A percentile compares a stretch with the other conserved stretches of the same genome.
These are phyloP conservation scores for Erodium chrysanthum DNA, from an alignment of 441 rosid genomes.

Conservation along the genomic window DNA sequence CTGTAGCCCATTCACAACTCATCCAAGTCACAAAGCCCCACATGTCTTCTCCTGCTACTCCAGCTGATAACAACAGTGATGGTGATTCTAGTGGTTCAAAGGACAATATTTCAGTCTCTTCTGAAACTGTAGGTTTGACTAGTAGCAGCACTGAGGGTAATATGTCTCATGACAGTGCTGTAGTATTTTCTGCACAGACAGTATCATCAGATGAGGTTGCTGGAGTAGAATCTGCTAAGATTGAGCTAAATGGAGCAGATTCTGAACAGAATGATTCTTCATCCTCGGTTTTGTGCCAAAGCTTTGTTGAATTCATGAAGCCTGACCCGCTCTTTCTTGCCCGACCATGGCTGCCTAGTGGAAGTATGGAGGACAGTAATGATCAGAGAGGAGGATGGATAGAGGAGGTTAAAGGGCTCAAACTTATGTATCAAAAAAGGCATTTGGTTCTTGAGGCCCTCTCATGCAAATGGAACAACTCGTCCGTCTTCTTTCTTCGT, in stretches of 20 bases:
- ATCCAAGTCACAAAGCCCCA: slow-evolving; percentile 16
- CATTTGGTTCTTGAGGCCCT: slow-evolving; percentile 54
- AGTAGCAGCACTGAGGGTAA: slow-evolving; percentile 16
- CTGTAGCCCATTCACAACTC: slow-evolving; percentile 20
- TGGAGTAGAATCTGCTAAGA: too few relatives aligned
- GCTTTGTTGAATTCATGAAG: slow-evolving; percentile 23
- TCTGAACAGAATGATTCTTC: slow-evolving; percentile 5
- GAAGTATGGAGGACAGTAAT: slow-evolving; percentile 5
- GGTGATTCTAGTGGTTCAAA: slow-evolving; percentile 18
- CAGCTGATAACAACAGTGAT: slow-evolving; percentile 10
- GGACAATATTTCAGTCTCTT: slow-evolving; percentile 21
- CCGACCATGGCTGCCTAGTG: slow-evolving; percentile 14
- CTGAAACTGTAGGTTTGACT: slow-evolving; percentile 19
- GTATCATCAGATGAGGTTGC: slow-evolving; percentile 6
- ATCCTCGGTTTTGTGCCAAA: slow-evolving; percentile 9
- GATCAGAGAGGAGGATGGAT: slow-evolving; percentile 11
- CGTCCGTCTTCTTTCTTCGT: slow-evolving; percentile 56
- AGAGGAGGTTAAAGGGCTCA: slow-evolving; percentile 15
- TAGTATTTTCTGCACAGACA: neutral
- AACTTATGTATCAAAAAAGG: slow-evolving; percentile 19
- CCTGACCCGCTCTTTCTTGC: slow-evolving; percentile 24
- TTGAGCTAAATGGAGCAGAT: neutral
- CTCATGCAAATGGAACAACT: slow-evolving; percentile 33
- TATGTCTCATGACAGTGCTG: slow-evolving; percentile 9
- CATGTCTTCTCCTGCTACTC: slow-evolving; percentile 7